phyloP scores from a whole-genome alignment of 768 basidiomycete species.

The Galerina marginata region DNA sequence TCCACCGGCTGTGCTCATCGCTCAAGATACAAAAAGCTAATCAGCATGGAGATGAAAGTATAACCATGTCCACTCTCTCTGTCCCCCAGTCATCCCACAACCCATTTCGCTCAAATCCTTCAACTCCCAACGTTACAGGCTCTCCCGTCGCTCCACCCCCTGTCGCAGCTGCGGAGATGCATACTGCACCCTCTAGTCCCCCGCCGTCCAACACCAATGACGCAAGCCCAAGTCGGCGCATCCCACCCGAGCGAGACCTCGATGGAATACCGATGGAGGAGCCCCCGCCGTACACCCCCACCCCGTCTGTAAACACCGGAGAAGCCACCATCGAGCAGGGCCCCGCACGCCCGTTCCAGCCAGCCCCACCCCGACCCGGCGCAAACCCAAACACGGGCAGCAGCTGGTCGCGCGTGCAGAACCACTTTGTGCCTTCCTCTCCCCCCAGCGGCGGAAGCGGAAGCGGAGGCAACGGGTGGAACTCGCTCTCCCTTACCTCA shows the following conservation, averaged over 20 bases:
- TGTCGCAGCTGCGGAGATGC: no score
- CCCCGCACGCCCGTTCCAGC: slow-evolving; percentile 67
- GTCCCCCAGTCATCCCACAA: slow-evolving; percentile 25
- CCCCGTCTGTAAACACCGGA: slow-evolving; percentile 56
- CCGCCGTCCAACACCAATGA: not conserved
- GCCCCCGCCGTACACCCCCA: slow-evolving; percentile 74
- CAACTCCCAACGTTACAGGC: slow-evolving; percentile 36
- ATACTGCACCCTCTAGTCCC: not conserved
- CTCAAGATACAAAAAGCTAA: no score
- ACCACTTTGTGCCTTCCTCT: not conserved
- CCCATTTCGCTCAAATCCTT: slow-evolving; percentile 37
- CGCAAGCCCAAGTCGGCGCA: no score
- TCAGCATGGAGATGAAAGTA: no score
- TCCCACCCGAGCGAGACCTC: slow-evolving; percentile 20
- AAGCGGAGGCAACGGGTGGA: no score
- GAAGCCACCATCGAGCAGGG: slow-evolving; percentile 70
- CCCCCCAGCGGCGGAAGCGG: not conserved
- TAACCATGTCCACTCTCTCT: not conserved
- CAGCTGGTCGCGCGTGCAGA: slow-evolving; percentile 2
- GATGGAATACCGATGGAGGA: slow-evolving; percentile 46
- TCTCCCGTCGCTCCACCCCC: not conserved
- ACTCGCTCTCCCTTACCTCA: not conserved
- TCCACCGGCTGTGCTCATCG: no score
- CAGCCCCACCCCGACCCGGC: slow-evolving; percentile 29
- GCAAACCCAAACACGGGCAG: slow-evolving; percentile 3